Evolutionary conservation across 2,329 filamentous ascomycete species (phyloP).

Genomic region (Dichotomopilus funicola): DNA sequence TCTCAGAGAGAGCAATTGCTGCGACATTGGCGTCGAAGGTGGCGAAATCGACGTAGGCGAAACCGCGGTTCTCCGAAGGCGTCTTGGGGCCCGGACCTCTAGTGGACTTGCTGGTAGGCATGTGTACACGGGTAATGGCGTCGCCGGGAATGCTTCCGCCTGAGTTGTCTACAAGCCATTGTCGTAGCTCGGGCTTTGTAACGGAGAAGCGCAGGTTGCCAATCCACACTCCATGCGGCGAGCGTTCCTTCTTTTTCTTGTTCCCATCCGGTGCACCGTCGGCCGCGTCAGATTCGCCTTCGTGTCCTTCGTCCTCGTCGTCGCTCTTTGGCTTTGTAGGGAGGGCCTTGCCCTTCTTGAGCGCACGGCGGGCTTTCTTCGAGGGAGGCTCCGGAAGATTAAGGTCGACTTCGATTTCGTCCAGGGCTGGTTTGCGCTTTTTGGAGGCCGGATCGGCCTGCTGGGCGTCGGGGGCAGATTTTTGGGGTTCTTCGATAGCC

Average conservation of each 20-base stretch:
- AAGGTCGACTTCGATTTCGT: constrained; percentile 85
- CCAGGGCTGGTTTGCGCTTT: constrained; percentile 65
- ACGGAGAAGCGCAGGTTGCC: constrained; percentile 86
- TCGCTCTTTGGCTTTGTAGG: constrained; percentile 39
- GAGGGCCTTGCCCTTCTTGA: constrained; percentile 72
- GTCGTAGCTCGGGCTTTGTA: constrained; percentile 66
- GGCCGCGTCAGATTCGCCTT: constrained; percentile 29
- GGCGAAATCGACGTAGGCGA: constrained; percentile 91
- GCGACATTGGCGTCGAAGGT: constrained; percentile 62
- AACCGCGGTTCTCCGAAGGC: constrained; percentile 72
- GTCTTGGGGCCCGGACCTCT: constrained; percentile 31
- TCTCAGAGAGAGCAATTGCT: constrained; percentile 84
- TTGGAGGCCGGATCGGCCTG: constrained; percentile 34
- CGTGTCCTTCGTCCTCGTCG: constrained; percentile 33
- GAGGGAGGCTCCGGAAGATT: constrained; percentile 87
- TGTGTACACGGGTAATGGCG: constrained; percentile 76
- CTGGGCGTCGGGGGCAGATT: constrained; percentile 8
- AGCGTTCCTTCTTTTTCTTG: constrained; percentile 53
- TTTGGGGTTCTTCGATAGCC: constrained; percentile 16
- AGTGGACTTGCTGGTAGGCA: constrained; percentile 53
- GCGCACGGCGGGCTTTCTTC: constrained; percentile 81
- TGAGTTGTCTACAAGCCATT: constrained; percentile 70
- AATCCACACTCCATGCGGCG: constrained; percentile 86
- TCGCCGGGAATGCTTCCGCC: constrained; percentile 59
- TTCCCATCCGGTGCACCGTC: constrained; percentile 32